Base-by-base conservation (phyloP, 305 asterid genomes). In the Fraxinus latifolia region DNA sequence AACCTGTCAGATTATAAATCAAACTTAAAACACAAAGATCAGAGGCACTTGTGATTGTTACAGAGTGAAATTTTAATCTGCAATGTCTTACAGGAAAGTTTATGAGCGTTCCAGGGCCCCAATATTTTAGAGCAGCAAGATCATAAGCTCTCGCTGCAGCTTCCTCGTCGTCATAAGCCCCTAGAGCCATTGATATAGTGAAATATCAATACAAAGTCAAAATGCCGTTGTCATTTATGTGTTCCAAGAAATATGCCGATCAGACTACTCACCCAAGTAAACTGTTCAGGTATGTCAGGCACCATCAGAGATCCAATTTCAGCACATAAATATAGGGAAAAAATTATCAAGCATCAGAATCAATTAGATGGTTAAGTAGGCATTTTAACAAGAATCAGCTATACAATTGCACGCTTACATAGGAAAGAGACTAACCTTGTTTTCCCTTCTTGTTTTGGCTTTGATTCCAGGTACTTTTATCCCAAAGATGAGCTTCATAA, bases 71-170 rank as follows among this genome's bases (percentile, higher is more conserved):
- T 65, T 78, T 0, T 50, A 72, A 68, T n/a, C 77, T 11, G 80
- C 75, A 82, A 76, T 36, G 77, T 81, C 97, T 85, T 89, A 94
- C 99, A 73, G 97, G 99, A 87, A 94, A 96, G 81, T 96, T 96
- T 82, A 96, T 96, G 80, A 94, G 98, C 0, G 99, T 96, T 86
- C 99, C 98, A 53, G 99, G 98, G 39, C 98, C 99, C 98, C 99
- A 96, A 77, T 94, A 96, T 85, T 94, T 96, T 70, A 94, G 89
- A 80, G 99, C 99, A 4, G 99, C 98, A 74, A 96, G 98, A 92
- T 96, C 99, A 81, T 96, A 96, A 44, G 99, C 98, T 89, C 98
- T 91, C 55, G 98, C 98, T 58, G 99, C 98, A 83, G 98, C 99
- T 81, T 96, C 99, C 93, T 96, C 99, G 3, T 94, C 99, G 82